Percentiles rank a stretch among this genome's conserved stretches.
Conservation (phyloP, 768 basidiomycete genomes). For the Amanita thiersii region DNA sequence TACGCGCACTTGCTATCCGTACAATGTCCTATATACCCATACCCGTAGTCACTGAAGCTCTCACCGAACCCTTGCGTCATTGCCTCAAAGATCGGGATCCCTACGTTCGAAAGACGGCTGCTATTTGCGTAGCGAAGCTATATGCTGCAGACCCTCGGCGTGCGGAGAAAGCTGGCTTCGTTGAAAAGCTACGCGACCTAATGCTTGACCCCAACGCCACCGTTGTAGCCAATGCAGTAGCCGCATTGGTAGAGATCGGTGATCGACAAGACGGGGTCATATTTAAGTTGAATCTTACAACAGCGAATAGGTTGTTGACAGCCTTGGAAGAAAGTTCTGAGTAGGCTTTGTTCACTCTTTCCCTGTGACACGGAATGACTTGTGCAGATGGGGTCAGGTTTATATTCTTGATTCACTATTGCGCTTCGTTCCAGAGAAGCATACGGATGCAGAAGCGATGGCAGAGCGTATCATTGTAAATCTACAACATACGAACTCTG, state of each 20-base stretch:
- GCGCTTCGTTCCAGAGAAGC: conserved; percentile 86
- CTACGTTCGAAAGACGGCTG: conserved; percentile 97
- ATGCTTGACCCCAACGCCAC: conserved; percentile 93
- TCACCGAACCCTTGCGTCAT: conserved; percentile 87
- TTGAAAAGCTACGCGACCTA: conserved; percentile 84
- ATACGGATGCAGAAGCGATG: conserved; percentile 86
- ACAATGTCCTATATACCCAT: conserved; percentile 99
- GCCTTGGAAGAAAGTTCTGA: conserved; percentile 96
- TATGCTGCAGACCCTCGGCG: conserved; percentile 82
- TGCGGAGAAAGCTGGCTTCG: conserved; percentile 86
- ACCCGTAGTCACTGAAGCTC: conserved; percentile 74
- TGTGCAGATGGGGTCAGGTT: conserved; percentile 90
- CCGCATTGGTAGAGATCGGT: conserved; percentile 92
- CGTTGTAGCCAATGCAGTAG: conserved; percentile 95
- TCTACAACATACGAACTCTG: conserved; percentile 96
- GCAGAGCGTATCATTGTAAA: conserved; percentile 94
- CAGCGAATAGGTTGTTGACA: conserved; percentile 83
- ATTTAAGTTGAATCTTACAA: conserved; percentile 79
- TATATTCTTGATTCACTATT: conserved; percentile 94
- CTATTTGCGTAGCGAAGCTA: conserved; percentile 94
- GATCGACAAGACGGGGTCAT: conserved; percentile 93
- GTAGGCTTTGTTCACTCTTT: conserved; percentile 40
- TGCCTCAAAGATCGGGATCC: conserved; percentile 92
- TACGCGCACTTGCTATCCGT: conserved; percentile 93
- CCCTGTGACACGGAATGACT: conserved; percentile 11